Percentiles rank a stretch among this genome's conserved stretches.
Conservation (phyloP, 108 stramenopile species). For the Cyclotella kingstonii region DNA sequence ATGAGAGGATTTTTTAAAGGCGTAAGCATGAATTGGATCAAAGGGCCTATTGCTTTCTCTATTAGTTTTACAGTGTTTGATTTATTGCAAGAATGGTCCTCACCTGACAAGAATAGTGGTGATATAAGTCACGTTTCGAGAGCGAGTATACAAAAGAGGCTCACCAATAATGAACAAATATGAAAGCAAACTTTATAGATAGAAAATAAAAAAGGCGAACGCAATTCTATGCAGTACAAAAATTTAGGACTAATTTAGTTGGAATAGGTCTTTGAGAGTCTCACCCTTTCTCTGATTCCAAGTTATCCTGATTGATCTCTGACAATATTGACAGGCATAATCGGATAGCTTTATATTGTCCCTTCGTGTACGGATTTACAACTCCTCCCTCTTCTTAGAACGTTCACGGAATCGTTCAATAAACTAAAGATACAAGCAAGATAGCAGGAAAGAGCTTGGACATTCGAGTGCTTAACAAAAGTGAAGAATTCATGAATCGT, state of each 20-base stretch:
- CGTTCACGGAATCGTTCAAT: too few relatives aligned
- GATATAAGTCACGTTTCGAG: constrained; percentile 14
- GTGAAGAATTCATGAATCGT: background rate
- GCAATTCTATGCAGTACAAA: background rate
- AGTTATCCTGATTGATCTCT: too few relatives aligned
- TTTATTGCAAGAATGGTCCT: constrained; percentile 64
- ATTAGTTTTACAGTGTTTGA: constrained; percentile 97
- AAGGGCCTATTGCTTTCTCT: constrained; percentile 93
- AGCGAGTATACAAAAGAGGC: constrained; percentile 21
- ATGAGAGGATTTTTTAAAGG: constrained; percentile 92
- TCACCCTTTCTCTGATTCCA: too few relatives aligned
- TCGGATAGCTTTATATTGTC: too few relatives aligned
- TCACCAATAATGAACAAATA: constrained; percentile 33
- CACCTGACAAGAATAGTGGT: constrained; percentile 51
- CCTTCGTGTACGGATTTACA: too few relatives aligned
- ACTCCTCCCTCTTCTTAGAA: too few relatives aligned
- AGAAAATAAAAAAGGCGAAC: background rate
- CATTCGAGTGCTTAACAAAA: background rate
- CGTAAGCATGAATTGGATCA: constrained; percentile 97
- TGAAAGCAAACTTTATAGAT: background rate
- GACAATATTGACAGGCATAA: too few relatives aligned
- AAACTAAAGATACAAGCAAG: too few relatives aligned
- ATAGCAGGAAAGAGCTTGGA: too few relatives aligned
- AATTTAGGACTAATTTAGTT: background rate
- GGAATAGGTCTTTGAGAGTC: too few relatives aligned